Evolutionary conservation across 1,284 basidiomycete genomes (phyloP).

Genomic region (Trichosporon ovoides): DNA sequence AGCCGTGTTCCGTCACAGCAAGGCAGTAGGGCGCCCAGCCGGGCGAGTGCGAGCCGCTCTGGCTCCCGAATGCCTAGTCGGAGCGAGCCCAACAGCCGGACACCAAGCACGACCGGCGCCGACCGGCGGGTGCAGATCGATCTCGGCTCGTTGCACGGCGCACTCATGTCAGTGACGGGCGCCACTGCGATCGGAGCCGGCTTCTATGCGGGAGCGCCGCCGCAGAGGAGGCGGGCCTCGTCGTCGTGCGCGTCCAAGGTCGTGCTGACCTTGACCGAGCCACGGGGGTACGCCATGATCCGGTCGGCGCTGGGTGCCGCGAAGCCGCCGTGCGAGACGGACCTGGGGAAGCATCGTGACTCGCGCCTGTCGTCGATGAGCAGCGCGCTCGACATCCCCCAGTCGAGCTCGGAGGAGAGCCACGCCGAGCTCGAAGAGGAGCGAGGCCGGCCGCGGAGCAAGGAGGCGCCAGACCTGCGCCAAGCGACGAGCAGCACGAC

Average conservation of each 20-base stretch:
- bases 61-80: not conserved
- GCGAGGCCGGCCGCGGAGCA: conserved; percentile 33
- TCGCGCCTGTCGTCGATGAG: conserved; percentile 5
- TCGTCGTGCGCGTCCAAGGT: conserved; percentile 15
- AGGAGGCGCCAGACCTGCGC: conserved; percentile 13
- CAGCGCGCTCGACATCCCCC: conserved; percentile 14
- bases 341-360: not conserved
- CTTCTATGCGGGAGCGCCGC: not conserved
- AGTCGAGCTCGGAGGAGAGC: not conserved
- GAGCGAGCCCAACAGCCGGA: not conserved
- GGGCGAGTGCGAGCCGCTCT: not conserved
- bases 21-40: conserved; percentile 6
- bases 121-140: not conserved
- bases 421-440: conserved; percentile 19
- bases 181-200: not conserved
- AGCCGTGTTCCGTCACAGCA: not conserved
- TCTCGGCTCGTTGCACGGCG: not conserved
- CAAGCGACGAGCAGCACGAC: not conserved
- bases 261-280: conserved; percentile 28
- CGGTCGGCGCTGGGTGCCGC: conserved; percentile 24
- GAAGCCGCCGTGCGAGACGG: not conserved
- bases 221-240: not conserved
- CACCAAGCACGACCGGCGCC: not conserved
- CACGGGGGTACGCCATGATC: conserved; percentile 25
- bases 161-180: not conserved